phyloP scores from a whole-genome alignment of 2,329 filamentous ascomycete genomes.

The Colletotrichum lupini region DNA sequence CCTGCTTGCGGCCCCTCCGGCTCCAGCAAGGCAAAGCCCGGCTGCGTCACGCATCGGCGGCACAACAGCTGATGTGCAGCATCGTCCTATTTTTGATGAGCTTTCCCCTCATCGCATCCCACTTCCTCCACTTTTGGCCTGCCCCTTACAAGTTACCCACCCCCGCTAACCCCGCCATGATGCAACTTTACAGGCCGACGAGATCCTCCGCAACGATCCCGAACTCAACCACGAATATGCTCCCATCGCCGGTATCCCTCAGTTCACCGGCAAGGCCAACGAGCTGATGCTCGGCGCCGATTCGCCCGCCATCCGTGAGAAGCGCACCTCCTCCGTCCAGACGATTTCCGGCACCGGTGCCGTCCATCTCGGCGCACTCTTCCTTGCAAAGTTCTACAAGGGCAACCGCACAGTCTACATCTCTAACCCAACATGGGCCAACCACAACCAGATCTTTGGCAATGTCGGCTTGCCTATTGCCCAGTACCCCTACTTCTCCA shows the following conservation, averaged over 20 bases:
- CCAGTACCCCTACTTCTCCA: constrained; percentile 94
- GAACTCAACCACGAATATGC: constrained; percentile 98
- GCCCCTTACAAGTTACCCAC: constrained; percentile 15
- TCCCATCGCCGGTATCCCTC: constrained; percentile 87
- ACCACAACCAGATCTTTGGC: constrained; percentile 98
- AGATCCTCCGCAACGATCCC: constrained; percentile 87
- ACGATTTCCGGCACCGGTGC: constrained; percentile 98
- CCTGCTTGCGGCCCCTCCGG: neutral
- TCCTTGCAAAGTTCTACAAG: constrained; percentile 91
- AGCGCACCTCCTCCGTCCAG: constrained; percentile 84
- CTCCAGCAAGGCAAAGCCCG: neutral
- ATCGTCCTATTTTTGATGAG: constrained; percentile 7
- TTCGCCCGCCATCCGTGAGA: constrained; percentile 85
- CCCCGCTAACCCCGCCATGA: constrained; percentile 36
- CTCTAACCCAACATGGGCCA: constrained; percentile 96
- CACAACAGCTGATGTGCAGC: neutral
- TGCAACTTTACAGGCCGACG: constrained; percentile 78
- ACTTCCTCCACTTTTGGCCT: neutral
- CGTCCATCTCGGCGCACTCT: constrained; percentile 91
- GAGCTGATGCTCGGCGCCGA: constrained; percentile 86
- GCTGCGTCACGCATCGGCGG: constrained; percentile 26
- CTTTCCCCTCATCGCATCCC: constrained; percentile 11
- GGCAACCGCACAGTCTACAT: constrained; percentile 84
- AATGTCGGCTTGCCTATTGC: constrained; percentile 85
- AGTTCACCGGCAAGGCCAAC: constrained; percentile 90